These are phyloP conservation scores for Crithidia sp. DNA, from an alignment of 208 protist genomes.

Conservation along the genomic window DNA sequence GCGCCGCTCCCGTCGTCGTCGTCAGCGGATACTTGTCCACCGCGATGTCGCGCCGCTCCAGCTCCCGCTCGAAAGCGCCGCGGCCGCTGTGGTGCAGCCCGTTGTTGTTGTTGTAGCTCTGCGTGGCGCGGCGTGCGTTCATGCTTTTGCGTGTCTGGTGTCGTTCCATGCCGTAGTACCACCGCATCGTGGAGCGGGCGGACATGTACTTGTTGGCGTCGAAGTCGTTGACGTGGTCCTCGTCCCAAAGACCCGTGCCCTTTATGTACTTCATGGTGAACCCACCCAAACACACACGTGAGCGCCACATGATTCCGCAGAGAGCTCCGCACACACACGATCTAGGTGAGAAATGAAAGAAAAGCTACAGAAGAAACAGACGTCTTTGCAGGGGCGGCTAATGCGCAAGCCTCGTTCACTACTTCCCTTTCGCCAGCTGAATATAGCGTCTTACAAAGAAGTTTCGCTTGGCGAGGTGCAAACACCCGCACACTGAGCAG, in stretches of 20 bases:
- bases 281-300: slow-evolving; percentile 35
- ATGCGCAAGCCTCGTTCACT: not conserved
- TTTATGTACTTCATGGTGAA: slow-evolving; percentile 92
- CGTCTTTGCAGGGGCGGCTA: not conserved
- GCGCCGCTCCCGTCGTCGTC: slow-evolving; percentile 77
- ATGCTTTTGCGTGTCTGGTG: slow-evolving; percentile 72
- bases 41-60: slow-evolving; percentile 76
- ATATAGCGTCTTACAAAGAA: too few species aligned
- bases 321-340: too few species aligned
- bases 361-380: too few species aligned
- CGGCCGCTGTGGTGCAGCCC: slow-evolving; percentile 87
- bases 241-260: slow-evolving; percentile 87
- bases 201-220: slow-evolving; percentile 78
- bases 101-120: slow-evolving; percentile 89
- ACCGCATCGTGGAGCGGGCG: slow-evolving; percentile 77
- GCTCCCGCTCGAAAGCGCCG: slow-evolving; percentile 88
- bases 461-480: too few species aligned
- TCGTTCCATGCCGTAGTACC: slow-evolving; percentile 89
- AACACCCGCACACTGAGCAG: too few species aligned
- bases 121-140: slow-evolving; percentile 60
- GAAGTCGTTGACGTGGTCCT: slow-evolving; percentile 93
- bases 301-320: slow-evolving; percentile 38
- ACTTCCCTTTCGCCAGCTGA: not conserved
- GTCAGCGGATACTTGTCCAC: slow-evolving; percentile 89
- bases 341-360: too few species aligned